These are phyloP conservation scores for Onygena corvina DNA, from an alignment of 2,329 filamentous ascomycete genomes.

Conservation along the genomic window DNA sequence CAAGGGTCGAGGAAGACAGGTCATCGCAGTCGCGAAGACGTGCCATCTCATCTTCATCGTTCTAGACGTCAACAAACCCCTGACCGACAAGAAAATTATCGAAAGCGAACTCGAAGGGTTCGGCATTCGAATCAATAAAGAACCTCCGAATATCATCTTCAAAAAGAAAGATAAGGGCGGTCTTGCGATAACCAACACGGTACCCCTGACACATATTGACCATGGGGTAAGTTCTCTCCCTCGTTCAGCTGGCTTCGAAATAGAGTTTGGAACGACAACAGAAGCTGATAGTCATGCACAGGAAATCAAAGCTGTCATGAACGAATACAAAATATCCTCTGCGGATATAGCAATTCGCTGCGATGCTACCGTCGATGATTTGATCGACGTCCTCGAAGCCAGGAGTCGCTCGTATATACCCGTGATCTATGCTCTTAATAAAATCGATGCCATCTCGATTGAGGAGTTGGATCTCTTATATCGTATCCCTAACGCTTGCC, in stretches of 20 bases:
- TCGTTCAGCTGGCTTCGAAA: slow-evolving; percentile 2
- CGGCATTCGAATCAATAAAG: slow-evolving; percentile 94
- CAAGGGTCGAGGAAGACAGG: slow-evolving; percentile 91
- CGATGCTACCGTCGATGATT: slow-evolving; percentile 90
- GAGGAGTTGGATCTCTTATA: slow-evolving; percentile 94
- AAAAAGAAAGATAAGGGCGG: slow-evolving; percentile 99
- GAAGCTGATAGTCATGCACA: too few species aligned
- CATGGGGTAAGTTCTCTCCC: slow-evolving; percentile 46
- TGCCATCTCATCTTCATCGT: slow-evolving; percentile 99
- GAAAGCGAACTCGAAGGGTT: slow-evolving; percentile 93
- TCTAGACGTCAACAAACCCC: slow-evolving; percentile 92
- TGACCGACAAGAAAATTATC: slow-evolving; percentile 93
- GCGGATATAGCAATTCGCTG: slow-evolving; percentile 96
- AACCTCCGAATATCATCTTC: slow-evolving; percentile 96
- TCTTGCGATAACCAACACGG: slow-evolving; percentile 88
- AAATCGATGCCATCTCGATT: slow-evolving; percentile 96
- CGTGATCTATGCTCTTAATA: slow-evolving; percentile 98
- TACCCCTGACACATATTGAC: slow-evolving; percentile 83
- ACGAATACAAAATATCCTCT: slow-evolving; percentile 90
- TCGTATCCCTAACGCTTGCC: slow-evolving; percentile 90
- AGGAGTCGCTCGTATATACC: slow-evolving; percentile 94
- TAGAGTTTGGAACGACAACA: too few species aligned
- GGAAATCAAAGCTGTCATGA: slow-evolving; percentile 97
- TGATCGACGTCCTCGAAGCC: slow-evolving; percentile 91
- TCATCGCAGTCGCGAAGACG: slow-evolving; percentile 97